Evolutionary conservation across 208 protist genomes (phyloP).

Genomic region (Crithidia brevicula): DNA sequence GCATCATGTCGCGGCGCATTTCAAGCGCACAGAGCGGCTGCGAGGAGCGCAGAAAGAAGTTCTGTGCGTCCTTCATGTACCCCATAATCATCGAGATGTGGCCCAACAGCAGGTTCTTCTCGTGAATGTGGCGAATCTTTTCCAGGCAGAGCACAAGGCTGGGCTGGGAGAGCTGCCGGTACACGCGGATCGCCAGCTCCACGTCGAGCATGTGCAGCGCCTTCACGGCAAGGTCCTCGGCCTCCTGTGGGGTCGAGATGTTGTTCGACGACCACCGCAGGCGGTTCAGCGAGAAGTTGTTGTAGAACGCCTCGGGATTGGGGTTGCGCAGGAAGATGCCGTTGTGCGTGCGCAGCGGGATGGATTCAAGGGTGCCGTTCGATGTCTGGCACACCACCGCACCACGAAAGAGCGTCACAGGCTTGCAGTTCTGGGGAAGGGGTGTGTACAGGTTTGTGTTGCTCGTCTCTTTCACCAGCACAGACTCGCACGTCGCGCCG

Average conservation of each 20-base stretch:
- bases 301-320: constrained; percentile 84
- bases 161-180: constrained; percentile 92
- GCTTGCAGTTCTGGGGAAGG: constrained; percentile 66
- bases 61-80: constrained; percentile 94
- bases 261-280: constrained; percentile 91
- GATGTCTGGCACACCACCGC: constrained; percentile 75
- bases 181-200: constrained; percentile 92
- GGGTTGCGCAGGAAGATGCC: constrained; percentile 52
- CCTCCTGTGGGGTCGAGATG: constrained; percentile 81
- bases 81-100: constrained; percentile 95
- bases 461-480: constrained; percentile 59
- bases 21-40: constrained; percentile 94
- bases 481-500: constrained; percentile 86
- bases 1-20: constrained; percentile 97
- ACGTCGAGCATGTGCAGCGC: constrained; percentile 95
- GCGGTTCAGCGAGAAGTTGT: constrained; percentile 93
- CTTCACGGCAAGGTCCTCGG: constrained; percentile 85
- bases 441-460: constrained; percentile 78
- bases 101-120: constrained; percentile 95
- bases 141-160: constrained; percentile 94
- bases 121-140: constrained; percentile 92
- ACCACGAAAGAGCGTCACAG: constrained; percentile 84
- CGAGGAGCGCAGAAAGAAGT: constrained; percentile 91
- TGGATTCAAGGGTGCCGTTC: constrained; percentile 63
- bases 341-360: constrained; percentile 85